phyloP scores from a whole-genome alignment of 768 basidiomycete genomes.

The Tricholoma sp. region DNA sequence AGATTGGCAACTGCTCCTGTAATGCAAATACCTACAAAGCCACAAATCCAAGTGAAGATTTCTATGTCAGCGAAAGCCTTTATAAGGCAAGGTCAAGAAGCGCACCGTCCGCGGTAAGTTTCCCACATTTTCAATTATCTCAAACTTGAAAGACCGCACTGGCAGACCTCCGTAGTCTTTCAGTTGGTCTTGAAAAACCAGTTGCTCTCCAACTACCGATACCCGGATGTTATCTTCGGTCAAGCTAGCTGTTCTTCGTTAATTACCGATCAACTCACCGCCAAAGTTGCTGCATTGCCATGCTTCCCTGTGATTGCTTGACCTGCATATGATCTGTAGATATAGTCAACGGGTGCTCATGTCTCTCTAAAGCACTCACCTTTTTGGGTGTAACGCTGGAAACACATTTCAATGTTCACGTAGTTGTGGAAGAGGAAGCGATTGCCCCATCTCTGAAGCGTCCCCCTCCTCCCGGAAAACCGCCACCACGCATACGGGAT shows the following conservation, averaged over 20 bases:
- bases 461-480: not conserved
- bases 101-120: too few relatives aligned
- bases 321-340: not conserved
- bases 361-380: not conserved
- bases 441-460: constrained; percentile 19
- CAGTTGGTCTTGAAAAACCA: constrained; percentile 13
- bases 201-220: not conserved
- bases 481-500: not conserved
- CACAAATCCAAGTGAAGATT: too few relatives aligned
- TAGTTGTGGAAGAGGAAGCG: constrained; percentile 31
- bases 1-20: too few relatives aligned
- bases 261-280: not conserved
- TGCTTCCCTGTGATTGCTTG: not conserved
- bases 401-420: constrained; percentile 15
- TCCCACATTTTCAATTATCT: too few relatives aligned
- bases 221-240: not conserved
- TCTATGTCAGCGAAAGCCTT: too few relatives aligned
- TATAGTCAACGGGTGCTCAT: not conserved
- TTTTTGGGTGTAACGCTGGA: constrained; percentile 1
- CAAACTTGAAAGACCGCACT: too few relatives aligned
- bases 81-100: too few relatives aligned
- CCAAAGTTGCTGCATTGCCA: not conserved
- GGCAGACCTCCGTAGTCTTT: constrained; percentile 19
- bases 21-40: too few relatives aligned
- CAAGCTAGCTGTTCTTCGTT: not conserved